Conservation (phyloP, 257 asterid genomes). For the Capsicum pubescens region DNA sequence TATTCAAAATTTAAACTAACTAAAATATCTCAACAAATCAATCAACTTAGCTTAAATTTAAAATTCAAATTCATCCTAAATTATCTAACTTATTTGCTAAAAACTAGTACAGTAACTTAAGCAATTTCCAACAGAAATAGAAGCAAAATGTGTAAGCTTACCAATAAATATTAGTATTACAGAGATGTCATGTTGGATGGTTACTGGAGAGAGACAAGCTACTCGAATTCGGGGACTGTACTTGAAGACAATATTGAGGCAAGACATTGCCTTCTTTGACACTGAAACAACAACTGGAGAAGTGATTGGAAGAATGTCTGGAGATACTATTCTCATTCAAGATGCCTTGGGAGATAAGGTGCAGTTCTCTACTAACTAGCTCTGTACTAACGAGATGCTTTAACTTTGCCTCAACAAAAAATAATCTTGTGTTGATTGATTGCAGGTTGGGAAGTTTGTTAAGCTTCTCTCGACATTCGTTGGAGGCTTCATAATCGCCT, state of each 20-base stretch:
- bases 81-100: too few species aligned
- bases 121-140: too few species aligned
- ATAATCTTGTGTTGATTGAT: neutral
- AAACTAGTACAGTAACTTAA: too few species aligned
- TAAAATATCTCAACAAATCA: too few species aligned
- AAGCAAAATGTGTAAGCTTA: neutral
- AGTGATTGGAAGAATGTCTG: slow-evolving; percentile 65
- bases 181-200: slow-evolving; percentile 75
- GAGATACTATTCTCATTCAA: slow-evolving; percentile 70
- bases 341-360: slow-evolving; percentile 91
- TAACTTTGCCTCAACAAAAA: neutral
- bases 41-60: too few species aligned
- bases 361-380: neutral
- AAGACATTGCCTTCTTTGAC: slow-evolving; percentile 68
- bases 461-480: slow-evolving; percentile 47
- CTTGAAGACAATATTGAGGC: slow-evolving; percentile 58
- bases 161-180: slow-evolving; percentile 25
- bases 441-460: slow-evolving; percentile 61
- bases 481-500: slow-evolving; percentile 54
- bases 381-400: neutral
- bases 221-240: slow-evolving; percentile 60
- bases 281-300: slow-evolving; percentile 66
- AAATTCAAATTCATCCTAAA: too few species aligned
- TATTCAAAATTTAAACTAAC: too few species aligned
- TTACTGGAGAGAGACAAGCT: slow-evolving; percentile 65